Percentiles rank a stretch among this genome's conserved stretches.
phyloP scores from a whole-genome alignment of 192 early-diverging fungal genomes.

The Linnemannia hyalina region DNA sequence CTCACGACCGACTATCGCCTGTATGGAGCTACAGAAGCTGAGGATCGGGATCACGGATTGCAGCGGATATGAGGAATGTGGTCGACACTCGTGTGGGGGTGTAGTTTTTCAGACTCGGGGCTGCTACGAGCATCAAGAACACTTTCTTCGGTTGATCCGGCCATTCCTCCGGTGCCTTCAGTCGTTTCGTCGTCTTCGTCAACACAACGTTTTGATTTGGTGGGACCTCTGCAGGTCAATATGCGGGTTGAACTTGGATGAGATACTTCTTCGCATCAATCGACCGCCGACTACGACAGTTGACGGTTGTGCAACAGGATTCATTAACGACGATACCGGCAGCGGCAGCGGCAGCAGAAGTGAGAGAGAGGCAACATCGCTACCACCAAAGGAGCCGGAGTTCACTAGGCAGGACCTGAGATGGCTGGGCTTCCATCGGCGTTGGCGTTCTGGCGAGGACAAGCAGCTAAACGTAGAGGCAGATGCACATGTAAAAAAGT shows the following conservation, averaged over 20 bases:
- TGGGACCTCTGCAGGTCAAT: background rate
- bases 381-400: background rate
- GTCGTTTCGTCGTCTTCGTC: background rate
- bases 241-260: background rate
- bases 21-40: background rate
- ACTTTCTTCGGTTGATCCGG: background rate
- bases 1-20: background rate
- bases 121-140: background rate
- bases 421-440: background rate
- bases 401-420: background rate
- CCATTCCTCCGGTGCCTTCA: background rate
- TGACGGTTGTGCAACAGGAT: background rate
- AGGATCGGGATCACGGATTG: background rate
- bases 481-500: background rate
- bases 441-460: background rate
- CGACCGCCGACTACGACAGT: background rate
- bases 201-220: background rate
- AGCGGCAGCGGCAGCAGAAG: background rate
- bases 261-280: background rate
- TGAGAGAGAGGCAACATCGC: background rate
- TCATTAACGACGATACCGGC: background rate
- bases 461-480: background rate
- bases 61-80: background rate
- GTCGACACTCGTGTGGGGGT: background rate
- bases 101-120: background rate